Conservation (phyloP, 2,329 filamentous ascomycete species). For the Huntiella bhutanensis region DNA sequence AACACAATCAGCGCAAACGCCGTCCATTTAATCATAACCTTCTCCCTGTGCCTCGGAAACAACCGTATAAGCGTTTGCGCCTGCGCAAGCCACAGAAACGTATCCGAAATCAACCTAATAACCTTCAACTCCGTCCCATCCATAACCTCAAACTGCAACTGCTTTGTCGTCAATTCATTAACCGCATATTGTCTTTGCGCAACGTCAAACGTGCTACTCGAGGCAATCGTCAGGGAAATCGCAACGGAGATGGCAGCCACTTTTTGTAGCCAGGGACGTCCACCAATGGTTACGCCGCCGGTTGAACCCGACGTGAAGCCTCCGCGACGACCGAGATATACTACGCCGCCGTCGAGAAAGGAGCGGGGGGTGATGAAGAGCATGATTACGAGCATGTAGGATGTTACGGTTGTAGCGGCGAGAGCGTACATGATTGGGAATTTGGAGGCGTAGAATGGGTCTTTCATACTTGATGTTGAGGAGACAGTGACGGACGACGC, state of each 20-base stretch:
- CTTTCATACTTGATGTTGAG: constrained; percentile 44
- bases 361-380: constrained; percentile 88
- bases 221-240: constrained; percentile 83
- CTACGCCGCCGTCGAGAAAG: constrained; percentile 69
- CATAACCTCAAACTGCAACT: constrained; percentile 61
- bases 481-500: constrained; percentile 17
- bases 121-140: constrained; percentile 72
- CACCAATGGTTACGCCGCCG: constrained; percentile 67
- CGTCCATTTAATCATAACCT: constrained; percentile 97
- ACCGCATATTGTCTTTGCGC: constrained; percentile 62
- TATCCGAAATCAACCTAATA: constrained; percentile 82
- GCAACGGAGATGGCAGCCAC: constrained; percentile 54
- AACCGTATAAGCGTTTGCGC: constrained; percentile 90
- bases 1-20: constrained; percentile 84
- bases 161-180: constrained; percentile 62
- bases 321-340: constrained; percentile 61
- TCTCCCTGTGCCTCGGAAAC: constrained; percentile 91
- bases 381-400: constrained; percentile 85
- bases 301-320: constrained; percentile 73
- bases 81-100: constrained; percentile 92
- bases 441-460: constrained; percentile 85
- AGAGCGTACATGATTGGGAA: constrained; percentile 89
- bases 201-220: constrained; percentile 73
- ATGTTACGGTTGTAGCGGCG: constrained; percentile 73
- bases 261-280: constrained; percentile 84